Conservation (phyloP, 257 asterid species). For the Hygrophila difformis region DNA sequence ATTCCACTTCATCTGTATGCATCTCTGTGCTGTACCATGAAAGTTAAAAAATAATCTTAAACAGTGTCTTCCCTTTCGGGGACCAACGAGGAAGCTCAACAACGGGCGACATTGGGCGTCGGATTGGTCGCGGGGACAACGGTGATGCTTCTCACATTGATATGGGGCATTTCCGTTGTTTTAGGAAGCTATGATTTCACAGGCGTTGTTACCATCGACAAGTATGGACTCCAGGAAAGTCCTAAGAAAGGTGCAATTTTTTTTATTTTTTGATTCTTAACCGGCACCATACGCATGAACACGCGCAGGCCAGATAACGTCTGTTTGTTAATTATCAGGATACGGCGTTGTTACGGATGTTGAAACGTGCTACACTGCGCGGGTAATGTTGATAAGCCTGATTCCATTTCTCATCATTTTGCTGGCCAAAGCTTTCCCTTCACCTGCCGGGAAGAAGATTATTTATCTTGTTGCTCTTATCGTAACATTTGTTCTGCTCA, state of each 20-base stretch:
- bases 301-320: not conserved
- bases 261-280: no score
- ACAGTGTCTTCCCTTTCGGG: conserved; percentile 39
- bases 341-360: conserved; percentile 34
- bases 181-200: conserved; percentile 44
- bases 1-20: no score
- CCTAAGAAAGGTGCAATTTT: conserved; percentile 14
- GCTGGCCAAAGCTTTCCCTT: conserved; percentile 16
- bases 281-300: no score
- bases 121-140: conserved; percentile 55
- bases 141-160: conserved; percentile 44
- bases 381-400: conserved; percentile 28
- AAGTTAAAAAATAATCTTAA: no score
- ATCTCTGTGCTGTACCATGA: no score
- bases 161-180: conserved; percentile 54
- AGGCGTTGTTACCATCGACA: conserved; percentile 3
- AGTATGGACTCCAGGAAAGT: conserved; percentile 3
- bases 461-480: conserved; percentile 35
- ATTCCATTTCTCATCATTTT: conserved; percentile 32
- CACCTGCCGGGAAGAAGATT: conserved; percentile 17
- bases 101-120: conserved; percentile 40
- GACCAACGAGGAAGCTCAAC: conserved; percentile 33
- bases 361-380: conserved; percentile 44
- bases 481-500: conserved; percentile 22
- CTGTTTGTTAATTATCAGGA: conserved; percentile 26